Evolutionary conservation across 352 stramenopile species (phyloP), one percentile per base, ranked within the genome.

Genomic region (Pythium biforme): DNA sequence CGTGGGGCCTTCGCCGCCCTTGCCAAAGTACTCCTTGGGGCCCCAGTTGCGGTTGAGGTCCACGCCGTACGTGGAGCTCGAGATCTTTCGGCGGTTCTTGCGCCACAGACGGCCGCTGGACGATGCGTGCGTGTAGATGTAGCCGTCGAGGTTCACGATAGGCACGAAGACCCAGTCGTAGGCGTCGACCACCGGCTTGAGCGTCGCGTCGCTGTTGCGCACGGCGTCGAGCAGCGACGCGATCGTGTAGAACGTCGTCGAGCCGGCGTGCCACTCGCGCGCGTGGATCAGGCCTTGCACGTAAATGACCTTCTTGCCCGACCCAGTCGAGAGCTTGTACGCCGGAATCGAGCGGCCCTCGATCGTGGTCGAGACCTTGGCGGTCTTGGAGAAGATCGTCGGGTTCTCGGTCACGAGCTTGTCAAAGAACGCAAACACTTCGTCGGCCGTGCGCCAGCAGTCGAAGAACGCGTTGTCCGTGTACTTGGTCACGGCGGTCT

Each of bases 1-100:
- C 22, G 37, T 50, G 19, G 55, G 57, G 41, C 48, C 10, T 47
- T 66, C 53, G 15, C 57, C 55, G 25, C 59, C 66, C 15, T 59
- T 25, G 37, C 68, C 64, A 53, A 76, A 76, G 31, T 49, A 69
- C 33, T 60, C 33, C 20, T 56, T 56, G 8, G 66, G 66, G 11
- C 70, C 70, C 54, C 55, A 76, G 56, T 76, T 76, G 52, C 70
- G 70, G 59, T 76, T 76, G 39, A 76, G 53, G 50, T 76, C 70
- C 25, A 76, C 61, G 31, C 70, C 70, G 33, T 65, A 63, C 19
- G 56, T 68, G 3, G 47, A 53, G 33, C n/a, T 40, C 20, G 40
- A 52, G 39, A 72, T 60, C 9, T 45, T 41, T 10, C 64, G 63
- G 41, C 69, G 58, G 60, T 76, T 76, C 66, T 76, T 76, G 23